phyloP scores from a whole-genome alignment of 1,284 basidiomycete genomes.

The Hemileia vastatrix region DNA sequence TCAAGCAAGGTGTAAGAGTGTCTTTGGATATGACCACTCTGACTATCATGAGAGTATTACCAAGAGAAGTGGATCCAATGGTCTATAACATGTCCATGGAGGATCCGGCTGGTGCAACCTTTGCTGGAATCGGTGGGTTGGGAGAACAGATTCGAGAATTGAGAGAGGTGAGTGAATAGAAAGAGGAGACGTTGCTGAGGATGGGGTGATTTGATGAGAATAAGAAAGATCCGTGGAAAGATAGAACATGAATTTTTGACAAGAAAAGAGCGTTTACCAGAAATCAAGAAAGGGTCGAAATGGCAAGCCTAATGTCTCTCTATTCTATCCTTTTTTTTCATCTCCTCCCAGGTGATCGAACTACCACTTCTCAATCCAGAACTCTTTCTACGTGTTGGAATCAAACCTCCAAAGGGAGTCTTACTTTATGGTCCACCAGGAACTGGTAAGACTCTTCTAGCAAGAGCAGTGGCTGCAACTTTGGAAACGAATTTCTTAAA shows the following conservation, averaged over 20 bases:
- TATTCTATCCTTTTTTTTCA: too few relatives aligned
- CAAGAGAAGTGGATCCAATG: slow-evolving; percentile 90
- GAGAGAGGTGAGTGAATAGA: slow-evolving; percentile 73
- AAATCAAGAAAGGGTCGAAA: too few relatives aligned
- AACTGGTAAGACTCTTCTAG: slow-evolving; percentile 89
- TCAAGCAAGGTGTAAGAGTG: slow-evolving; percentile 87
- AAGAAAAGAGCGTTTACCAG: too few relatives aligned
- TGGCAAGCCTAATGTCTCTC: too few relatives aligned
- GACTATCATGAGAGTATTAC: slow-evolving; percentile 95
- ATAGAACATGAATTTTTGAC: too few relatives aligned
- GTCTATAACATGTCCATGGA: slow-evolving; percentile 99
- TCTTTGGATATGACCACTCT: slow-evolving; percentile 98
- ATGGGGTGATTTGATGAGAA: too few relatives aligned
- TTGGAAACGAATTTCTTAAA: slow-evolving; percentile 95
- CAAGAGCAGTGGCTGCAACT: slow-evolving; percentile 88
- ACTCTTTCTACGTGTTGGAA: slow-evolving; percentile 86
- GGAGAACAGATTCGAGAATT: slow-evolving; percentile 92
- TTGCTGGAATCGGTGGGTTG: slow-evolving; percentile 92
- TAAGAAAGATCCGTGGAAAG: too few relatives aligned
- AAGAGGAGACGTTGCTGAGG: too few relatives aligned
- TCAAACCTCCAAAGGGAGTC: slow-evolving; percentile 89
- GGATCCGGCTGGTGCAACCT: slow-evolving; percentile 89
- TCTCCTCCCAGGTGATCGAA: slow-evolving; percentile 54
- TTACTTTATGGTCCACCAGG: slow-evolving; percentile 86
- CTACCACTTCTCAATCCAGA: slow-evolving; percentile 93